Evolutionary conservation across 805 yeast species (phyloP).

Genomic region (Huiozyma sinensis): DNA sequence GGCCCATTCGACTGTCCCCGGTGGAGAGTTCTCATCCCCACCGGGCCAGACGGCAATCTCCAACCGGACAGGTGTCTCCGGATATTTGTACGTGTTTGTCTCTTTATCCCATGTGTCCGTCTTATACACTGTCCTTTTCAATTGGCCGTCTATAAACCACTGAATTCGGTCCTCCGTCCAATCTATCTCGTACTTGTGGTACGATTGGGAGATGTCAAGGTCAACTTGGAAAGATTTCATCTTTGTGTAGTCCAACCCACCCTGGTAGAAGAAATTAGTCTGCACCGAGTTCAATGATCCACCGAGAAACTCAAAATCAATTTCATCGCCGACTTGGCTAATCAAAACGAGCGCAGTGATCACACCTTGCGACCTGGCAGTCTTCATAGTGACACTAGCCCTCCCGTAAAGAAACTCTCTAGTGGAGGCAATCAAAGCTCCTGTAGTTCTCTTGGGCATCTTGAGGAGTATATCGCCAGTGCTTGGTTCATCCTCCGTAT

Average conservation of each 20-base stretch:
- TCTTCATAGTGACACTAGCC: conserved; percentile 52
- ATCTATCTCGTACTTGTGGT: conserved; percentile 68
- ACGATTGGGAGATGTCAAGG: conserved; percentile 47
- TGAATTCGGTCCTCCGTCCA: conserved; percentile 64
- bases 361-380: conserved; percentile 72
- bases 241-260: conserved; percentile 58
- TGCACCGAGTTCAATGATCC: conserved; percentile 55
- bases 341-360: conserved; percentile 72
- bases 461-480: conserved; percentile 42
- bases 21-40: conserved; percentile 41
- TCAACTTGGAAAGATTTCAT: conserved; percentile 23
- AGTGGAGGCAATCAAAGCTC: conserved; percentile 71
- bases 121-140: conserved; percentile 52
- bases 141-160: conserved; percentile 65
- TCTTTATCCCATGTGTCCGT: conserved; percentile 56
- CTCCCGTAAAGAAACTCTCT: conserved; percentile 79
- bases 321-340: conserved; percentile 83
- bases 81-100: conserved; percentile 41
- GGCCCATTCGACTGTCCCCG: conserved; percentile 74
- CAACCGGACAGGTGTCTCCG: conserved; percentile 68
- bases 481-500: conserved; percentile 38
- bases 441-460: conserved; percentile 68
- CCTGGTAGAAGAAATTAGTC: conserved; percentile 73
- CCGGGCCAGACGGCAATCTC: conserved; percentile 77
- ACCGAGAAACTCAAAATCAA: conserved; percentile 84